Conservation (phyloP, 306 rosid genomes). For the Cicer pinnatifidum region DNA sequence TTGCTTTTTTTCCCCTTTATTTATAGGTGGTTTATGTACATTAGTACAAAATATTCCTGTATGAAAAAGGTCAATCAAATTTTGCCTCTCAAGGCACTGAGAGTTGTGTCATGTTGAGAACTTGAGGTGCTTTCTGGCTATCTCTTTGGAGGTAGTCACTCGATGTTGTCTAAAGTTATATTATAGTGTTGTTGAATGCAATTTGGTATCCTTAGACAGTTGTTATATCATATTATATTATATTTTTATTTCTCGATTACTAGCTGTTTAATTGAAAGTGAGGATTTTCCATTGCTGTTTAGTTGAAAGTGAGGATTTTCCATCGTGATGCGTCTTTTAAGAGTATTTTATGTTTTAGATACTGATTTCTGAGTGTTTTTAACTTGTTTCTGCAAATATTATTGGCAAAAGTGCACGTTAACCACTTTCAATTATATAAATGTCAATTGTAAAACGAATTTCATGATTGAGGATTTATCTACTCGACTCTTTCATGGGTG, state of each 20-base stretch:
- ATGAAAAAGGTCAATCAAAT: constrained; percentile 64
- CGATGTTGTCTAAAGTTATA: constrained; percentile 50
- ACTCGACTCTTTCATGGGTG: neutral
- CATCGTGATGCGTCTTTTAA: neutral
- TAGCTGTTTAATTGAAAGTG: constrained; percentile 5
- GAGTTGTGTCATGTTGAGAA: constrained; percentile 56
- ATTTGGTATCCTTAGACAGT: constrained; percentile 47
- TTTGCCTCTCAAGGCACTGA: constrained; percentile 65
- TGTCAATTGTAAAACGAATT: neutral
- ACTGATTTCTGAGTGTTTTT: neutral
- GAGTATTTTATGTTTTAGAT: neutral
- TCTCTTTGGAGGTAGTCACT: constrained; percentile 46
- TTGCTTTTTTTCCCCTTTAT: constrained; percentile 7
- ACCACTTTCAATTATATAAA: neutral
- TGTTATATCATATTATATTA: constrained; percentile 53
- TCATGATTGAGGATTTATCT: neutral
- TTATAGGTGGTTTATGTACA: constrained; percentile 63
- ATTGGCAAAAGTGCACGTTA: neutral
- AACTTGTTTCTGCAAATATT: neutral
- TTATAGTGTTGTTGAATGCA: constrained; percentile 49
- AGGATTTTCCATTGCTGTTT: constrained; percentile 12
- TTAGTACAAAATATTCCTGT: constrained; percentile 62
- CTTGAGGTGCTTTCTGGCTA: constrained; percentile 54
- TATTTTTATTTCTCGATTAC: constrained; percentile 11
- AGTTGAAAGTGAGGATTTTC: neutral